Evolutionary conservation across 208 protist genomes (phyloP).

Genomic region (Acanthamoeba sp.): DNA sequence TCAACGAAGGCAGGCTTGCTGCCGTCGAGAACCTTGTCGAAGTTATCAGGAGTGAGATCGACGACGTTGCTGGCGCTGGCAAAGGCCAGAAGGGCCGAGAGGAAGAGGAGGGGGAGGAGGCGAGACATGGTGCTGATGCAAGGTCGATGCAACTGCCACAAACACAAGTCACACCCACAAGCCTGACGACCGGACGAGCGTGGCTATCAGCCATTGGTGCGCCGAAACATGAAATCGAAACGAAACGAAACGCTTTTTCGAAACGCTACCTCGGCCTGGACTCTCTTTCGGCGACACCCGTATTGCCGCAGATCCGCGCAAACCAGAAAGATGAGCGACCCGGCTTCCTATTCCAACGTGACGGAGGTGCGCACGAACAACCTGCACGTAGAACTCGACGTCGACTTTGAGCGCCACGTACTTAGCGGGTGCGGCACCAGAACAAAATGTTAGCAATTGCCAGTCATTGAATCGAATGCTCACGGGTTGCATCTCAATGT

Average conservation of each 20-base stretch:
- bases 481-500: neutral
- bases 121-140: neutral
- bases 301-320: too few species aligned
- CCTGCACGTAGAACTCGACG: slow-evolving; percentile 39
- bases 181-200: slow-evolving; percentile 52
- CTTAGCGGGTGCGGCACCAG: neutral
- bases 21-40: slow-evolving; percentile 88
- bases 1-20: slow-evolving; percentile 96
- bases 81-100: neutral
- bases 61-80: slow-evolving; percentile 82
- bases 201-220: slow-evolving; percentile 73
- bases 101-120: neutral
- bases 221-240: neutral
- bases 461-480: neutral
- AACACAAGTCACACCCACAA: neutral
- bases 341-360: slow-evolving; percentile 56
- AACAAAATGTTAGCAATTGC: neutral
- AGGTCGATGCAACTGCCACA: neutral
- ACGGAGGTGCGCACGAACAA: slow-evolving; percentile 17
- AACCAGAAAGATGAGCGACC: slow-evolving; percentile 19
- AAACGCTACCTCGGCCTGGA: too few species aligned
- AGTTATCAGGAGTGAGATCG: slow-evolving; percentile 69
- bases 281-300: too few species aligned
- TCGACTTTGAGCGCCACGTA: slow-evolving; percentile 55
- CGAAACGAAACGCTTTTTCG: neutral